These are phyloP conservation scores for Cladophialophora psammophila DNA, from an alignment of 2,329 filamentous ascomycete genomes.

Conservation along the genomic window DNA sequence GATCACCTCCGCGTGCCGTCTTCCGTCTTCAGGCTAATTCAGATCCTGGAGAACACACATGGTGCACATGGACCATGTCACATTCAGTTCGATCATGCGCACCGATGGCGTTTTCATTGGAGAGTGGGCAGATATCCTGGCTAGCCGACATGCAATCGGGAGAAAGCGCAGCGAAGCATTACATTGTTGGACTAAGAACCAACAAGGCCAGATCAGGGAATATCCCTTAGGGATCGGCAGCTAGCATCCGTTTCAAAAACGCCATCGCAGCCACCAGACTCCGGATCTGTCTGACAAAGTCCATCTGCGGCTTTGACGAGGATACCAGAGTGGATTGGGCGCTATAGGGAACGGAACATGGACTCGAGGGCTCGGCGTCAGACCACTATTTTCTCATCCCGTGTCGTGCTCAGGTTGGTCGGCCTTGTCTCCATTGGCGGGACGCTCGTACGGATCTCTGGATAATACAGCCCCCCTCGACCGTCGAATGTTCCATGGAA, in stretches of 20 bases:
- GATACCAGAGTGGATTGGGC: neutral
- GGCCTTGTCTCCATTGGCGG: neutral
- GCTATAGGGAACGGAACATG: neutral
- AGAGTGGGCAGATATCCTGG: slow-evolving; percentile 15
- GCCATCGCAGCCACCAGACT: slow-evolving; percentile 6
- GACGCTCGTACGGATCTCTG: slow-evolving; percentile 12
- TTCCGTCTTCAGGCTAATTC: slow-evolving; percentile 32
- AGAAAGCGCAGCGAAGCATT: slow-evolving; percentile 23
- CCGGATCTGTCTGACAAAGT: slow-evolving; percentile 13
- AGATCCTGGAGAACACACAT: slow-evolving; percentile 16
- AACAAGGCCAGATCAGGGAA: slow-evolving; percentile 24
- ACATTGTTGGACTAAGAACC: slow-evolving; percentile 11
- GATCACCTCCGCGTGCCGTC: neutral
- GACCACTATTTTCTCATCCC: neutral
- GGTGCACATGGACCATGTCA: slow-evolving; percentile 5
- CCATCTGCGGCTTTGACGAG: neutral
- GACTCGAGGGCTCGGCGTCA: neutral
- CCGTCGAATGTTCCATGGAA: slow-evolving; percentile 30
- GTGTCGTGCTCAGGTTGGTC: neutral
- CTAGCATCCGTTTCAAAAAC: slow-evolving; percentile 31
- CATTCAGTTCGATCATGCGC: slow-evolving; percentile 14
- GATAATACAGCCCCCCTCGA: slow-evolving; percentile 8
- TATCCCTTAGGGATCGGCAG: slow-evolving; percentile 24
- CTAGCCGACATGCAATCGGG: slow-evolving; percentile 12
- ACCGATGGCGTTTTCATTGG: slow-evolving; percentile 21